These are phyloP conservation scores for Fusarium poae DNA, from an alignment of 2,329 filamentous ascomycete genomes.

Conservation along the genomic window DNA sequence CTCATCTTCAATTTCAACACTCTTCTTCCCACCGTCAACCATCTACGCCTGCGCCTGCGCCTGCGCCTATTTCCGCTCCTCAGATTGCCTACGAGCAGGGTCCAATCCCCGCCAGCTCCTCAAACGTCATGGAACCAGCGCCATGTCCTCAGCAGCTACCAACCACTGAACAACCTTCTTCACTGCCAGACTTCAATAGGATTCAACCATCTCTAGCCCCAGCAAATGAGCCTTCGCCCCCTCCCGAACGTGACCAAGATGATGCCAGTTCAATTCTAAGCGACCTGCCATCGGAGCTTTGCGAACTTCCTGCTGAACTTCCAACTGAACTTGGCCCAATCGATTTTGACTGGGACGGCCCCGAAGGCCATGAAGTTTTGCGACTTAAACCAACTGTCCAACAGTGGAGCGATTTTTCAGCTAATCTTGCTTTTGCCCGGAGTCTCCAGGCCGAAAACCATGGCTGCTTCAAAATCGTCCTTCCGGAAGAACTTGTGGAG, in stretches of 20 bases:
- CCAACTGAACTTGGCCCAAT: constrained; percentile 50
- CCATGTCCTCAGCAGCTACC: constrained; percentile 21
- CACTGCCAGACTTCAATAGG: constrained; percentile 2
- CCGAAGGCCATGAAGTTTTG: constrained; percentile 50
- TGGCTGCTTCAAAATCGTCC: constrained; percentile 57
- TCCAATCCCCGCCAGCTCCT: constrained; percentile 34
- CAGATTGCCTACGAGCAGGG: constrained; percentile 31
- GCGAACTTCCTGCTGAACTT: constrained; percentile 37
- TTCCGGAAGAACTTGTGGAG: constrained; percentile 51
- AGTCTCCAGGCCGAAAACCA: constrained; percentile 51
- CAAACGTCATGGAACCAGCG: constrained; percentile 40
- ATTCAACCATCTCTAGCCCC: constrained; percentile 15
- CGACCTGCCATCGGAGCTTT: constrained; percentile 35
- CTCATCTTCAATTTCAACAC: constrained; percentile 24
- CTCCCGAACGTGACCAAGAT: constrained; percentile 26
- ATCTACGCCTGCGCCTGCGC: constrained; percentile 11
- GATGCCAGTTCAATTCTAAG: constrained; percentile 47
- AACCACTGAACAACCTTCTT: constrained; percentile 8
- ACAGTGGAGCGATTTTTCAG: constrained; percentile 56
- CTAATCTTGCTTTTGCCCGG: constrained; percentile 53
- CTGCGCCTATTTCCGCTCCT: constrained; percentile 22
- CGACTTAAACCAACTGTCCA: constrained; percentile 53
- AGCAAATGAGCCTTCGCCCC: neutral
- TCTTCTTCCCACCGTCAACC: constrained; percentile 22
- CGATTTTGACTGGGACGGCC: constrained; percentile 52